Percentiles rank a stretch among this genome's conserved stretches.
These are phyloP conservation scores for Plasmopara viticola DNA, from an alignment of 352 stramenopile genomes.

Conservation along the genomic window DNA sequence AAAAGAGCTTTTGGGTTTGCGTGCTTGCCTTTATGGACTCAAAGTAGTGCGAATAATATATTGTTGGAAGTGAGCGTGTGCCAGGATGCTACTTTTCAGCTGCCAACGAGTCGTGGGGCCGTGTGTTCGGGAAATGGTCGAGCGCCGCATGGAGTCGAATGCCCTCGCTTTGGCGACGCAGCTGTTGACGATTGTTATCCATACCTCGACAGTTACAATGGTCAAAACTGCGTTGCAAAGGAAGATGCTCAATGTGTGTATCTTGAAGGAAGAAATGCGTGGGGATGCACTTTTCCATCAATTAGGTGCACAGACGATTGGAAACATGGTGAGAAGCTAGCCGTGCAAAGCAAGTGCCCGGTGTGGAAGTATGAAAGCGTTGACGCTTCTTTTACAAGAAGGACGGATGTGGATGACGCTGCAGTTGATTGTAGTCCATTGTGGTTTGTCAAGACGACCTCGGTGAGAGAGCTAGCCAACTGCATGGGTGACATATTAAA, in stretches of 20 bases:
- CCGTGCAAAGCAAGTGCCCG: slow-evolving; percentile 11
- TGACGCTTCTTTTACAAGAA: slow-evolving; percentile 1
- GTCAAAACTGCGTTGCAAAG: slow-evolving; percentile 20
- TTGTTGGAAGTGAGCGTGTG: slow-evolving; percentile 29
- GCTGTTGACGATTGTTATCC: slow-evolving; percentile 27
- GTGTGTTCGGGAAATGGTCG: slow-evolving; percentile 27
- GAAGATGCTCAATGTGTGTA: slow-evolving; percentile 34
- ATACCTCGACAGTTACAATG: slow-evolving; percentile 28
- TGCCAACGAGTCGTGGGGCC: slow-evolving; percentile 19
- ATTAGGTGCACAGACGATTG: slow-evolving; percentile 11
- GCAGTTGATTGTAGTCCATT: slow-evolving; percentile 9
- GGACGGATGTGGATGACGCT: slow-evolving; percentile 12
- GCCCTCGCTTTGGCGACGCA: slow-evolving; percentile 25
- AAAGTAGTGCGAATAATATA: slow-evolving; percentile 1
- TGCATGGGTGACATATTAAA: slow-evolving; percentile 7
- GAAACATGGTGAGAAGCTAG: slow-evolving; percentile 3
- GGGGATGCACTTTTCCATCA: slow-evolving; percentile 42
- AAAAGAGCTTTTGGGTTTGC: slow-evolving; percentile 3
- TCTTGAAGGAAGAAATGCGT: slow-evolving; percentile 19
- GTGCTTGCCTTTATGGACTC: slow-evolving; percentile 5
- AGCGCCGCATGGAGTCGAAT: slow-evolving; percentile 20
- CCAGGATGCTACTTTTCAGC: slow-evolving; percentile 35
- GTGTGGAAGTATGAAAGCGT: slow-evolving; percentile 25
- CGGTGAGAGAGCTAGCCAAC: slow-evolving; percentile 10
- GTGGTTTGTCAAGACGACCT: slow-evolving; percentile 38